Evolutionary conservation across 2,329 filamentous ascomycete species (phyloP), one percentile per base, ranked within the genome.

Genomic region (Magnaporthiopsis poae): DNA sequence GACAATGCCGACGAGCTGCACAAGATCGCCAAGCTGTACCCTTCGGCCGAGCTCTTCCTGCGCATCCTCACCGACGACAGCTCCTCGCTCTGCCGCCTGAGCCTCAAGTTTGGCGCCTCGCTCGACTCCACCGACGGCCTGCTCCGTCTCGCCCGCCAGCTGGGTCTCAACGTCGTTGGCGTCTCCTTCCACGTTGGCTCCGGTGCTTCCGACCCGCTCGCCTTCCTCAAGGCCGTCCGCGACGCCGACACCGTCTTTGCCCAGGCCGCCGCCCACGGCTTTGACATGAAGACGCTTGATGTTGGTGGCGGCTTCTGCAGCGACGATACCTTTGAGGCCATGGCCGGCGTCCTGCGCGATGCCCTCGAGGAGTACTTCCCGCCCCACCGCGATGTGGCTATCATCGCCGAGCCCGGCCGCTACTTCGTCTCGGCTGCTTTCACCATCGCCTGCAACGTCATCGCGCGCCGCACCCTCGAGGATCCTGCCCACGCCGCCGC

Each of bases 151-250:
- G 95, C 95, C 15, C 90, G 88, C 77, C 82, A 91, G 68, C 84
- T 99, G 36, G 88, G 88, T 25, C 87, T 99, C 71, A 96, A 95
- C 72, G 91, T 99, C 36, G 91, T 96, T 21, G 95, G 95, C 63
- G 94, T 98, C 67, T 96, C 93, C 77, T 99, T 99, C 83, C 95
- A 99, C 76, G 93, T 99, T 67, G 95, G 95, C 68, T 99, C 95
- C 3, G 95, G 95, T 35, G 94, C 95, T 15, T 94, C 93, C 46
- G 95, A 99, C 76, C 92, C 95, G n/a, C 81, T 87, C 68, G 92
- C 93, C 18, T 98, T 96, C 79, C 83, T 90, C 77, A 94, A 94
- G 78, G 94, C 95, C 27, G 93, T 98, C 64, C 86, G 88, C 73
- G 95, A 99, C 73, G 93, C 95, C 25, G 89, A 94, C 71, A 79